phyloP scores from a whole-genome alignment of 2,329 filamentous ascomycete genomes.

The Trichoderma oligosporum region DNA sequence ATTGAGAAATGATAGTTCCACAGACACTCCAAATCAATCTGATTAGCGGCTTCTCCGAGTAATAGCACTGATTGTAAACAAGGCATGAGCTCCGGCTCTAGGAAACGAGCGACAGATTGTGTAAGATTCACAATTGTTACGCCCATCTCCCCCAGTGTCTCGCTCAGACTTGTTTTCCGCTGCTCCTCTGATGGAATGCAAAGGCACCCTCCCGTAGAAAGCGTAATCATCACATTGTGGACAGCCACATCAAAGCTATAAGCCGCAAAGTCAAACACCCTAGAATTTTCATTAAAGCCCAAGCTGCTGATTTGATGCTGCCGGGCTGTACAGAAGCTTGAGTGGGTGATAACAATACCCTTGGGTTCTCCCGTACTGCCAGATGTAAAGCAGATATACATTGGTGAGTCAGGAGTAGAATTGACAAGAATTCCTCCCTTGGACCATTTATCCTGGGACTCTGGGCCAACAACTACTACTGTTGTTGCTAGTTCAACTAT shows the following conservation, averaged over 20 bases:
- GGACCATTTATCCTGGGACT: no score
- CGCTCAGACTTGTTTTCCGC: no score
- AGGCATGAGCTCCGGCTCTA: not conserved
- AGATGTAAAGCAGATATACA: conserved; percentile 1
- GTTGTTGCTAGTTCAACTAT: no score
- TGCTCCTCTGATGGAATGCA: conserved; percentile 21
- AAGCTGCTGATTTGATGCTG: conserved; percentile 18
- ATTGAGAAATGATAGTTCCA: no score
- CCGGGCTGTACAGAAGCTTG: not conserved
- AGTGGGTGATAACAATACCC: not conserved
- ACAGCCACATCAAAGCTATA: conserved; percentile 22
- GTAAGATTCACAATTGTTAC: conserved; percentile 10
- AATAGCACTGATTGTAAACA: not conserved
- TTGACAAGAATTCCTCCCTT: not conserved
- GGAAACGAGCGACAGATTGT: not conserved
- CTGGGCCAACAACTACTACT: no score
- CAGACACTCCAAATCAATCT: not conserved
- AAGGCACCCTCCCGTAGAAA: conserved; percentile 4
- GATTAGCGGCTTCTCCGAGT: not conserved
- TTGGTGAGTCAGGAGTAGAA: conserved; percentile 10
- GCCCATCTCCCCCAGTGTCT: conserved; percentile 19
- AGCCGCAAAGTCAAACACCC: conserved; percentile 19
- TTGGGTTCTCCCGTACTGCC: conserved; percentile 25
- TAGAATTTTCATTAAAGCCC: not conserved
- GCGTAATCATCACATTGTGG: conserved; percentile 16